Evolutionary conservation across 1,284 basidiomycete species (phyloP).

Genomic region (Xerocomus tenax): DNA sequence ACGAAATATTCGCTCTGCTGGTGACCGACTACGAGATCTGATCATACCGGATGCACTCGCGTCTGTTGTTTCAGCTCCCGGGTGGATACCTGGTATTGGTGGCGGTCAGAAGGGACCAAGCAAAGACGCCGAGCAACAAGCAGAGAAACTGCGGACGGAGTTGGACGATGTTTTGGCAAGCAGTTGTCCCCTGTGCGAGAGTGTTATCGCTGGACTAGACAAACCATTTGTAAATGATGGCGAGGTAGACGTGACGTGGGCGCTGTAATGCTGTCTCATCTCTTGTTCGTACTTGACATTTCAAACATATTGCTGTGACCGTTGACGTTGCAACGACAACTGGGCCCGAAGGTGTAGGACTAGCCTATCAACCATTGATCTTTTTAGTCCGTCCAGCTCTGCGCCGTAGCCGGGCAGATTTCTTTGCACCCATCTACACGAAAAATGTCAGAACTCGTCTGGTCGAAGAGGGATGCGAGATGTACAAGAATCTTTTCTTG

Average conservation of each 20-base stretch:
- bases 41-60: constrained; percentile 89
- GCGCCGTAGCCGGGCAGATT: constrained; percentile 60
- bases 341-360: not conserved
- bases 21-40: constrained; percentile 80
- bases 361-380: constrained; percentile 42
- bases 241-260: constrained; percentile 79
- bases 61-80: constrained; percentile 55
- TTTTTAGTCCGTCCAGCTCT: constrained; percentile 69
- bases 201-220: constrained; percentile 76
- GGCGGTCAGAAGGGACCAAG: constrained; percentile 43
- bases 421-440: constrained; percentile 66
- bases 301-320: not conserved
- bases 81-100: constrained; percentile 57
- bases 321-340: not conserved
- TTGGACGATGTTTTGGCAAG: constrained; percentile 82
- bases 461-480: constrained; percentile 1
- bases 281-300: constrained; percentile 1
- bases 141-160: constrained; percentile 66
- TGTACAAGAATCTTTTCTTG: constrained; percentile 63
- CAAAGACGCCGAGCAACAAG: constrained; percentile 50
- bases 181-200: constrained; percentile 86
- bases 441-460: constrained; percentile 5
- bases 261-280: constrained; percentile 41
- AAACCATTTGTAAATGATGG: constrained; percentile 75
- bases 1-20: constrained; percentile 77